Evolutionary conservation across 2,329 filamentous ascomycete genomes (phyloP), one percentile per base, ranked within the genome.

Genomic region (Aspergillus luchuensis): DNA sequence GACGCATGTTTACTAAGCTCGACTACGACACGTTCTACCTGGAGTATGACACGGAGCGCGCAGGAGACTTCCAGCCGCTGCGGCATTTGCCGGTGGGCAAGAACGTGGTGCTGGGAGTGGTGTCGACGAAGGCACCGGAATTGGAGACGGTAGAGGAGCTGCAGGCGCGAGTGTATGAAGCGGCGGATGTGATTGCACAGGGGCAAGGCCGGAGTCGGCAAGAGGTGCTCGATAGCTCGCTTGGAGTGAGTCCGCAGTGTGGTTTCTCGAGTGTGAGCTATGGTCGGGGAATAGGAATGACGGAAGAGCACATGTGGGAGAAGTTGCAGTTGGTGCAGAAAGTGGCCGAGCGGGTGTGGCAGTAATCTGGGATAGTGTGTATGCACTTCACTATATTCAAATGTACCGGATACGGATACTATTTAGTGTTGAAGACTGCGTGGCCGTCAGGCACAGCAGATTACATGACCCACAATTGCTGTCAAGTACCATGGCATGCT

Each of bases 271-370:
- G 86, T 36, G 82, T 67, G 48, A 61, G 61, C 45, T 45, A 58
- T 7, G 89, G 88, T 0, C 90, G 91, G 71, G 82, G 84, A 13
- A 76, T 48, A n/a, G 58, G 52, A 36, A 60, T 91, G 56, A 82
- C 80, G 7, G 79, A 85, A 61, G 85, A 89, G 51, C 87, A 89
- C 63, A 87, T 91, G 85, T 84, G 84, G 79, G 85, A 83, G 72
- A 91, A 91, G 79, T 75, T 91, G 69, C 78, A 82, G 57, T 76
- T 91, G 41, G 87, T 91, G n/a, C 82, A 88, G 66, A 78, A 84
- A 67, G 84, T 91, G 65, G 88, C 89, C 1, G 84, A 90, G 43
- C 23, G 25, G 52, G 21, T 55, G 23, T 55, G 52, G 33, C 33
- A 13, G 33, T 36, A 36, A 13, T 10, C 8, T 11, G 10, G 8